A percentile compares a stretch with the other conserved stretches of the same genome.
Conservation (phyloP, 257 asterid genomes). For the Solanum bulbocastanum region DNA sequence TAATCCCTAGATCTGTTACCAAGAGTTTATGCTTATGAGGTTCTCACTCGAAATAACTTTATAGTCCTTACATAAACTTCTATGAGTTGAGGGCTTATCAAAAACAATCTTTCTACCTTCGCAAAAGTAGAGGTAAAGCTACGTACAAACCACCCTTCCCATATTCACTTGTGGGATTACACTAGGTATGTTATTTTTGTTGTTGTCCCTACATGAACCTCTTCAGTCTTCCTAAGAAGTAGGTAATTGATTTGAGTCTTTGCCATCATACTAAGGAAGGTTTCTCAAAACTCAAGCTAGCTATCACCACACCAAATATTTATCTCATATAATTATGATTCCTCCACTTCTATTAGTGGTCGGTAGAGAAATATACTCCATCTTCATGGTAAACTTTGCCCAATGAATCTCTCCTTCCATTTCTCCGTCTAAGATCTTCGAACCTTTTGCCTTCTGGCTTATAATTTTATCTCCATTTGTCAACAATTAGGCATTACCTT, state of each 20-base stretch:
- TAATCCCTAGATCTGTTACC: background rate
- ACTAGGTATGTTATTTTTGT: background rate
- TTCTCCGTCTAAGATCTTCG: background rate
- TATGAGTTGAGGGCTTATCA: background rate
- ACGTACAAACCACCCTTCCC: background rate
- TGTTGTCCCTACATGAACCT: background rate
- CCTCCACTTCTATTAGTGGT: background rate
- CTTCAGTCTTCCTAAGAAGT: background rate
- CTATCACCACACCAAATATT: background rate
- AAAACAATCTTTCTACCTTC: background rate
- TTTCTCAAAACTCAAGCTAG: background rate
- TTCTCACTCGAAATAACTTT: background rate
- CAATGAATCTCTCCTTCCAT: background rate
- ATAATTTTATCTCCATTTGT: background rate
- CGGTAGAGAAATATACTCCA: background rate
- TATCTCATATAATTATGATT: background rate
- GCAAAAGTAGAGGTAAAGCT: background rate
- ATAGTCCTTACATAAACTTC: background rate
- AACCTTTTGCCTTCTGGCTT: background rate
- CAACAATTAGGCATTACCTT: background rate
- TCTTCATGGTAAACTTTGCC: background rate
- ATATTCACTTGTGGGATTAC: background rate
- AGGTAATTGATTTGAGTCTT: background rate
- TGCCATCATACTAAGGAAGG: background rate
- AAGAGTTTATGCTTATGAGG: background rate